Percentiles rank a stretch among this genome's conserved stretches.
phyloP scores from a whole-genome alignment of 1,139 yeast species.

The Pichia sp. region DNA sequence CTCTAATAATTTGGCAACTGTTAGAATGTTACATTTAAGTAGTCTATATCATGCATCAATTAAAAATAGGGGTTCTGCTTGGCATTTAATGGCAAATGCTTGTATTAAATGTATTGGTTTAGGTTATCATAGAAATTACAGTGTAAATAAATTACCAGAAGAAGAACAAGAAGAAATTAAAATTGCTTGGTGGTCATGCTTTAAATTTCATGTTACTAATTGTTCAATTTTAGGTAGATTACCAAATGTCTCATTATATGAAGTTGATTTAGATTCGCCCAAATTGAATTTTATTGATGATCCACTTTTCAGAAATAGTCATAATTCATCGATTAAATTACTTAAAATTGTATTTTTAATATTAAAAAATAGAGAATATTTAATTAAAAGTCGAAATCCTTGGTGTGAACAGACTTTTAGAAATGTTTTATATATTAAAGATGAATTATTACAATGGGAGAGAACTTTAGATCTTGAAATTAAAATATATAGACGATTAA shows the following conservation, averaged over 20 bases:
- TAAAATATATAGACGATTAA: slow-evolving; percentile 11
- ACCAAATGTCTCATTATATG: slow-evolving; percentile 30
- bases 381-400: slow-evolving; percentile 26
- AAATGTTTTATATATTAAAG: slow-evolving; percentile 27
- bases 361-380: slow-evolving; percentile 27
- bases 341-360: slow-evolving; percentile 28
- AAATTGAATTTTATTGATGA: slow-evolving; percentile 17
- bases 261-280: slow-evolving; percentile 27
- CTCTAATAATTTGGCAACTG: slow-evolving; percentile 32
- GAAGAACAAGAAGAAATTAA: slow-evolving; percentile 23
- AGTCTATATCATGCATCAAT: slow-evolving; percentile 32
- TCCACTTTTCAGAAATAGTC: slow-evolving; percentile 24
- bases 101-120: slow-evolving; percentile 34
- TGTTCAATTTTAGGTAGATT: slow-evolving; percentile 33
- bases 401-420: slow-evolving; percentile 29
- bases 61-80: slow-evolving; percentile 35
- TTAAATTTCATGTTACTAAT: slow-evolving; percentile 28
- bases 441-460: slow-evolving; percentile 24
- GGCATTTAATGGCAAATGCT: slow-evolving; percentile 34
- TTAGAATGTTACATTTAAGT: slow-evolving; percentile 31
- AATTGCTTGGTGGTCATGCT: slow-evolving; percentile 30
- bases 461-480: slow-evolving; percentile 16
- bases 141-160: slow-evolving; percentile 18
- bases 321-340: slow-evolving; percentile 24
- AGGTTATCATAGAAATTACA: slow-evolving; percentile 32